Evolutionary conservation across 1,139 yeast genomes (phyloP).

Genomic region (Candida neerlandica): DNA sequence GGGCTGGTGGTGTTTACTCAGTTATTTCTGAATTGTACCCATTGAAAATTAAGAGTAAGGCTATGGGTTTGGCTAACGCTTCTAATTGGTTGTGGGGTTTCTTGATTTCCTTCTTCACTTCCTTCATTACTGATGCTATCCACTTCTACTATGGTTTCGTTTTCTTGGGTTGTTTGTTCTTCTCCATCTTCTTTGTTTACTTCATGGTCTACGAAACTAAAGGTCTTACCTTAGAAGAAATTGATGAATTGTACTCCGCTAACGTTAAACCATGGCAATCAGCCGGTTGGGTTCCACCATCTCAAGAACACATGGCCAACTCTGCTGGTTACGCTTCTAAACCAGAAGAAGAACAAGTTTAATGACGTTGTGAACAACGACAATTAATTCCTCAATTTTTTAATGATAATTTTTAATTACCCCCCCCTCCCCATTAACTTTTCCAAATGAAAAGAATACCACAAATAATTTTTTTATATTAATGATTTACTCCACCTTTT

Average conservation of each 20-base stretch:
- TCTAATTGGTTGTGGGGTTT: conserved; percentile 83
- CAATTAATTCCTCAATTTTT: not conserved
- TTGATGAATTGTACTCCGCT: conserved; percentile 59
- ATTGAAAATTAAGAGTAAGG: conserved; percentile 75
- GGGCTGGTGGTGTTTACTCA: conserved; percentile 87
- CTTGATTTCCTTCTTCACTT: conserved; percentile 74
- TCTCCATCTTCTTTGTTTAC: conserved; percentile 57
- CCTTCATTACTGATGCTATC: conserved; percentile 56
- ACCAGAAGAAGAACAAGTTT: conserved; percentile 27
- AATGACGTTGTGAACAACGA: conserved; percentile 4
- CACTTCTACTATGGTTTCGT: conserved; percentile 68
- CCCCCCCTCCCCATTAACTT: not conserved
- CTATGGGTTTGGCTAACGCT: conserved; percentile 74
- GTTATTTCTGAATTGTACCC: conserved; percentile 81
- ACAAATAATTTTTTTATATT: not conserved
- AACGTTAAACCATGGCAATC: conserved; percentile 52
- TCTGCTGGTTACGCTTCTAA: conserved; percentile 27
- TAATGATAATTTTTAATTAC: not conserved
- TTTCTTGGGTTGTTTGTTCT: conserved; percentile 66
- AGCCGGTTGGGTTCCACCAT: conserved; percentile 46
- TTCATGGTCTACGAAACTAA: conserved; percentile 63
- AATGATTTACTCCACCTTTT: not conserved
- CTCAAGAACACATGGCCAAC: conserved; percentile 34
- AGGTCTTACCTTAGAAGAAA: conserved; percentile 64
- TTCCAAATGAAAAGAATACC: not conserved